These are phyloP conservation scores for Pseudogymnoascus sp. DNA, from an alignment of 2,329 filamentous ascomycete species.

Conservation along the genomic window DNA sequence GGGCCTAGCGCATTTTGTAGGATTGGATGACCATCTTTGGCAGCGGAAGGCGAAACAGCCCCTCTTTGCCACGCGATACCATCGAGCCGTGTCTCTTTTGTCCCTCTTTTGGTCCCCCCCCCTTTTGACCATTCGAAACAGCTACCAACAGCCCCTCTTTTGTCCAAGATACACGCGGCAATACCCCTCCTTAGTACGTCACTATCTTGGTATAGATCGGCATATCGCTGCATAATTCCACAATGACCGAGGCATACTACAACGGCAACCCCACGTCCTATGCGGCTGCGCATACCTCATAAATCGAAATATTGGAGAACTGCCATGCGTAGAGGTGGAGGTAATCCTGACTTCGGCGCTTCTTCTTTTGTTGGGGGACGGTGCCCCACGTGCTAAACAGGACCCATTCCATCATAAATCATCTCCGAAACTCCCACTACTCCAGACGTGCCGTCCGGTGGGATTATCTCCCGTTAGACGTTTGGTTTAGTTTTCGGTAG, in stretches of 20 bases:
- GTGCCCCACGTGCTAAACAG: background rate
- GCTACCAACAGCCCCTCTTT: background rate
- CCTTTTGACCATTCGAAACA: background rate
- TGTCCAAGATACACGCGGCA: background rate
- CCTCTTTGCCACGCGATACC: background rate
- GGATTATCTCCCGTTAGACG: background rate
- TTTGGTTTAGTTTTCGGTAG: background rate
- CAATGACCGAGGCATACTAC: conserved; percentile 2
- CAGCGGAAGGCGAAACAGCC: background rate
- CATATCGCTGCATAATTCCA: background rate
- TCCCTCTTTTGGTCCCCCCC: background rate
- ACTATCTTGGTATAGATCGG: background rate
- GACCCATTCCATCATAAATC: background rate
- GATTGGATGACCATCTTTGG: background rate
- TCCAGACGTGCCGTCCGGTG: background rate
- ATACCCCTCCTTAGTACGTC: background rate
- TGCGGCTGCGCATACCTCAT: background rate
- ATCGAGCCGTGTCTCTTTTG: background rate
- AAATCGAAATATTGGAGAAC: background rate
- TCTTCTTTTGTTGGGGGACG: background rate
- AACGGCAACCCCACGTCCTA: background rate
- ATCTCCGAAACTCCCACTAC: background rate
- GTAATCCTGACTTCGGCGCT: background rate
- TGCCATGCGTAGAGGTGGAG: background rate
- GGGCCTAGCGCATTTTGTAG: background rate